These are phyloP conservation scores for Tieghemostelium lacteum DNA, from an alignment of 78 protist species.

Conservation along the genomic window DNA sequence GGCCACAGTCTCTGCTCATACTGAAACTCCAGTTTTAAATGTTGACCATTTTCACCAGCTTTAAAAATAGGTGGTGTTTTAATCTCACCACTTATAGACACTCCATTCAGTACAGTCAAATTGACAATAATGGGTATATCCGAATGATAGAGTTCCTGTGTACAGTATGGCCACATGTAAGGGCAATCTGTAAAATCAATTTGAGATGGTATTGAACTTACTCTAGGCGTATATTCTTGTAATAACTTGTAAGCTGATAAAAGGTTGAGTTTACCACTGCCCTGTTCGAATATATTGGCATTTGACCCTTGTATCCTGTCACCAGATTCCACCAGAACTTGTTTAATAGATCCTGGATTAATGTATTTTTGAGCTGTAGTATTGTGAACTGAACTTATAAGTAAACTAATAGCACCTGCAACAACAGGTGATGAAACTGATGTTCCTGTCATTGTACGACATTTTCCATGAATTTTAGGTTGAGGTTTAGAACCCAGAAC, in stretches of 20 bases:
- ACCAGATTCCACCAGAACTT: slow-evolving; percentile 82
- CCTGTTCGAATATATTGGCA: slow-evolving; percentile 91
- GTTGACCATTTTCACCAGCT: slow-evolving; percentile 59
- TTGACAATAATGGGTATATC: slow-evolving; percentile 87
- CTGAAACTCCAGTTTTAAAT: slow-evolving; percentile 26
- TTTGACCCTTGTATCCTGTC: slow-evolving; percentile 11
- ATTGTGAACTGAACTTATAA: background rate
- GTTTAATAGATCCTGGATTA: slow-evolving; percentile 89
- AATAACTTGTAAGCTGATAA: slow-evolving; percentile 21
- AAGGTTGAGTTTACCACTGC: slow-evolving; percentile 82
- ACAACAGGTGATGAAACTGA: slow-evolving; percentile 97
- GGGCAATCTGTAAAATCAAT: slow-evolving; percentile 90
- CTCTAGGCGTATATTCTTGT: slow-evolving; percentile 73
- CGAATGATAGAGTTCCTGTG: slow-evolving; percentile 87
- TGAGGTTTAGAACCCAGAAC: slow-evolving; percentile 40
- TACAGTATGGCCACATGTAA: slow-evolving; percentile 95
- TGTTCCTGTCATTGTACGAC: slow-evolving; percentile 92
- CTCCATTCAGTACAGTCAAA: slow-evolving; percentile 89
- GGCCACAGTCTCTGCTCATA: slow-evolving; percentile 88
- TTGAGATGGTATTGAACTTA: slow-evolving; percentile 50
- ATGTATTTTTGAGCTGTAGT: background rate
- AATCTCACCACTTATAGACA: slow-evolving; percentile 69
- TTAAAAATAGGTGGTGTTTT: slow-evolving; percentile 19
- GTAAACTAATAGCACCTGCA: slow-evolving; percentile 88
- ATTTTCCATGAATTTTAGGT: slow-evolving; percentile 44